A percentile compares a stretch with the other conserved stretches of the same genome.
Conservation (phyloP, 2,329 filamentous ascomycete species). For the Cercospora sesami region DNA sequence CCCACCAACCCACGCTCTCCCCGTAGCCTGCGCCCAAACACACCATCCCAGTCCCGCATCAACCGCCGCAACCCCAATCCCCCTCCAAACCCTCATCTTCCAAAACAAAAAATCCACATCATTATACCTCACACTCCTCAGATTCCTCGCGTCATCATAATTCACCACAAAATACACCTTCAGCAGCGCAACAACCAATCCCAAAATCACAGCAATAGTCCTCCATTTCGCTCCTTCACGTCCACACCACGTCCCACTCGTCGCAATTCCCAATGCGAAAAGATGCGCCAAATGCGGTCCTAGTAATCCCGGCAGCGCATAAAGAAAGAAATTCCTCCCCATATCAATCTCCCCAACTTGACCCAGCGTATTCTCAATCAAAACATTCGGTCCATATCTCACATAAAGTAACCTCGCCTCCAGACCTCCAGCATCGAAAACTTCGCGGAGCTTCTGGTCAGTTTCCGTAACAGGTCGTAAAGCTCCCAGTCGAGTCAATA, state of each 20-base stretch:
- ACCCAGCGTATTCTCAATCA: slow-evolving; percentile 77
- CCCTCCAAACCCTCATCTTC: slow-evolving; percentile 64
- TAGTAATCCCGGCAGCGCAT: slow-evolving; percentile 71
- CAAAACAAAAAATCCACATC: slow-evolving; percentile 74
- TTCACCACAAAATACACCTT: slow-evolving; percentile 67
- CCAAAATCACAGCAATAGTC: slow-evolving; percentile 64
- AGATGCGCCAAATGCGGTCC: slow-evolving; percentile 81
- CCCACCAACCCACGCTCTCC: slow-evolving; percentile 70
- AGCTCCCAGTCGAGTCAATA: slow-evolving; percentile 72
- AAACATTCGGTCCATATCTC: slow-evolving; percentile 72
- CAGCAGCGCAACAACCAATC: slow-evolving; percentile 57
- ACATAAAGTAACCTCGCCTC: slow-evolving; percentile 79
- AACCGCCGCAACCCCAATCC: slow-evolving; percentile 62
- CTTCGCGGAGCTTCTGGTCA: slow-evolving; percentile 66
- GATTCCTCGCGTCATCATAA: slow-evolving; percentile 67
- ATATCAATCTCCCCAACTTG: slow-evolving; percentile 45
- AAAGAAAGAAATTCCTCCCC: slow-evolving; percentile 72
- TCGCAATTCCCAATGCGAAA: slow-evolving; percentile 68
- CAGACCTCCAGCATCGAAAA: slow-evolving; percentile 62
- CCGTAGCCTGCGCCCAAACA: slow-evolving; percentile 76
- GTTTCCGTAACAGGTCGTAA: slow-evolving; percentile 58
- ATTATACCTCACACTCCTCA: slow-evolving; percentile 57
- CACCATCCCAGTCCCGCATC: slow-evolving; percentile 64
- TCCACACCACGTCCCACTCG: slow-evolving; percentile 66
- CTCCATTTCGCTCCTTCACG: slow-evolving; percentile 68